These are phyloP conservation scores for Pseudogymnoascus sp. DNA, from an alignment of 2,329 filamentous ascomycete species.

Conservation along the genomic window DNA sequence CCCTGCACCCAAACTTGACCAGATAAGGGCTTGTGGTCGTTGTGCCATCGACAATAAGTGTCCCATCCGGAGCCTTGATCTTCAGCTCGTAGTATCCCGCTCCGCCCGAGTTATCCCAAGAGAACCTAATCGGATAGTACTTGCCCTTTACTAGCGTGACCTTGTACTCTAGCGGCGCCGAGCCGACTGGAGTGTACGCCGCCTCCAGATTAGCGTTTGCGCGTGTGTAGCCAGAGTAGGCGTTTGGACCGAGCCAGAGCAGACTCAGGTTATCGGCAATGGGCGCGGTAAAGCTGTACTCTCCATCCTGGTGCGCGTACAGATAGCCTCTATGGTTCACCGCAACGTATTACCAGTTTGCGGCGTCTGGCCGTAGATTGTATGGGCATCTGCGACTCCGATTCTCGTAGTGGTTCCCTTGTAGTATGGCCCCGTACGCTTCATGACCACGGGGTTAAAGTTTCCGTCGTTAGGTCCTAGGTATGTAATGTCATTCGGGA, in stretches of 20 bases:
- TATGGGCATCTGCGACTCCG: not conserved
- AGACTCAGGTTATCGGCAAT: conserved; percentile 23
- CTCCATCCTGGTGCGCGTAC: conserved; percentile 20
- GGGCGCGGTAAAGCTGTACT: conserved; percentile 23
- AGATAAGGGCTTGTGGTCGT: not conserved
- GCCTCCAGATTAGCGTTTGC: conserved; percentile 18
- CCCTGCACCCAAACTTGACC: not conserved
- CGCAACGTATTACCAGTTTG: conserved; percentile 12
- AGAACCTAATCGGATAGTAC: not conserved
- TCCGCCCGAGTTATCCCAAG: not conserved
- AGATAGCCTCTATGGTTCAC: conserved; percentile 22
- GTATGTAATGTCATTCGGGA: conserved; percentile 15
- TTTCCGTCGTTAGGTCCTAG: not conserved
- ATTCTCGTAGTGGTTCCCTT: not conserved
- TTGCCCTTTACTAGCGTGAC: not conserved
- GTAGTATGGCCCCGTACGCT: not conserved
- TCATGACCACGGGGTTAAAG: not conserved
- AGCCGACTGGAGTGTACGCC: not conserved
- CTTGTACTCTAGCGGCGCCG: not conserved
- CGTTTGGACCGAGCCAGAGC: conserved; percentile 24
- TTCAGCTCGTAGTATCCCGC: not conserved
- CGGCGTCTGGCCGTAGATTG: conserved; percentile 15
- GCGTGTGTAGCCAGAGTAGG: conserved; percentile 22
- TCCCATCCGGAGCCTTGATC: conserved; percentile 12
- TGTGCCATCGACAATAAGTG: not conserved